Conservation (phyloP, 2,329 filamentous ascomycete species). For the Madurella fahalii region DNA sequence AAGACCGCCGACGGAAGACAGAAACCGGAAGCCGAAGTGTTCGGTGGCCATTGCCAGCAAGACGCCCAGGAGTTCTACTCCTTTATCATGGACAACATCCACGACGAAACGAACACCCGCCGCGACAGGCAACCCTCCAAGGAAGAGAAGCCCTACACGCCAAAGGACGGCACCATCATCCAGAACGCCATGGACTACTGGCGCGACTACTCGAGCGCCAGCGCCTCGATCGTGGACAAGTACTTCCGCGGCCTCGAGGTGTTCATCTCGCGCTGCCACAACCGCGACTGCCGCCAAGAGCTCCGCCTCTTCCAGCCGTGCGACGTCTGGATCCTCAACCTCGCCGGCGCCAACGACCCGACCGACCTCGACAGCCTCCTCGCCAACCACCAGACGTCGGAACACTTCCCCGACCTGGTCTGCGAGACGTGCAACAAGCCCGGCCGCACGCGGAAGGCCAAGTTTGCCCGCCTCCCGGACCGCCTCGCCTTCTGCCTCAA, state of each 20-base stretch:
- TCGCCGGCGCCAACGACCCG: conserved; percentile 29
- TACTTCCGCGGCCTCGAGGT: conserved; percentile 77
- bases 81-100: conserved; percentile 75
- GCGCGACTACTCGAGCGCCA: conserved; percentile 63
- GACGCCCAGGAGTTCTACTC: conserved; percentile 88
- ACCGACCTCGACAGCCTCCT: conserved; percentile 59
- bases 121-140: conserved; percentile 37
- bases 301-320: conserved; percentile 41
- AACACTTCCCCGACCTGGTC: conserved; percentile 63
- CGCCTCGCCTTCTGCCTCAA: conserved; percentile 76
- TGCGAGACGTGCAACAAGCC: conserved; percentile 71
- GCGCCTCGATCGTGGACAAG: conserved; percentile 71
- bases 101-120: conserved; percentile 74
- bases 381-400: conserved; percentile 63
- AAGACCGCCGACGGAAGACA: conserved; percentile 28
- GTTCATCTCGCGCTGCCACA: conserved; percentile 65
- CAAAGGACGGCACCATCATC: conserved; percentile 30
- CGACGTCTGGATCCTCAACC: conserved; percentile 48
- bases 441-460: conserved; percentile 66
- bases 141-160: conserved; percentile 21
- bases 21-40: conserved; percentile 45
- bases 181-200: conserved; percentile 71
- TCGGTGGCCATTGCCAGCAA: conserved; percentile 75
- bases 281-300: conserved; percentile 49
- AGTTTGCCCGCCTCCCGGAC: conserved; percentile 73